These are phyloP conservation scores for Tephrocybe sp. DNA, from an alignment of 768 basidiomycete species.

Conservation along the genomic window DNA sequence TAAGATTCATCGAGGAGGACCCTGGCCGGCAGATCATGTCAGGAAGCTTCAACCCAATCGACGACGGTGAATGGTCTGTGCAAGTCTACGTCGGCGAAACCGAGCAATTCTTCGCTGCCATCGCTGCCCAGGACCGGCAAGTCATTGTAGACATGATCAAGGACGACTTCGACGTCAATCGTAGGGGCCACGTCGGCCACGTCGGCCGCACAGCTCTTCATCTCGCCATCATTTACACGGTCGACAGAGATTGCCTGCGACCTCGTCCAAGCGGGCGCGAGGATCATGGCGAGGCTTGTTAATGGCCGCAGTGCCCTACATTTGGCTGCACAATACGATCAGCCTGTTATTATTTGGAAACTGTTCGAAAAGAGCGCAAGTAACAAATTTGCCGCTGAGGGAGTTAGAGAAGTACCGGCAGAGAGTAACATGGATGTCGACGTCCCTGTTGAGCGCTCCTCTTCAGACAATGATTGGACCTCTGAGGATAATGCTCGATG, in stretches of 20 bases:
- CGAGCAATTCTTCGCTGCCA: conserved; percentile 57
- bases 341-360: conserved; percentile 42
- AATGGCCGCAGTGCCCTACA: conserved; percentile 59
- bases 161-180: conserved; percentile 46
- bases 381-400: conserved; percentile 32
- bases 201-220: conserved; percentile 64
- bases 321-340: conserved; percentile 51
- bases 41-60: conserved; percentile 67
- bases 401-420: conserved; percentile 18
- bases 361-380: conserved; percentile 48
- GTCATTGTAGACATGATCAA: conserved; percentile 39
- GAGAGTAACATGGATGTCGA: too few relatives aligned
- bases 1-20: conserved; percentile 58
- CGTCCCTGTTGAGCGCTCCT: conserved; percentile 32
- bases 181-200: conserved; percentile 61
- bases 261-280: conserved; percentile 54
- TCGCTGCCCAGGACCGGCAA: conserved; percentile 43
- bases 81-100: conserved; percentile 58
- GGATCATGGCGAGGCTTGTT: conserved; percentile 54
- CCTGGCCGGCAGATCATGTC: conserved; percentile 62
- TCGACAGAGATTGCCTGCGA: conserved; percentile 46
- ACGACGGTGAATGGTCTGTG: conserved; percentile 64
- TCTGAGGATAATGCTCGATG: conserved; percentile 41
- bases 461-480: conserved; percentile 53
- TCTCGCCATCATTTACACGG: conserved; percentile 49